Percentiles rank a stretch among this genome's conserved stretches.
Evolutionary conservation across 176 grass and related monocot genomes (phyloP).

Genomic region (Zea mays): DNA sequence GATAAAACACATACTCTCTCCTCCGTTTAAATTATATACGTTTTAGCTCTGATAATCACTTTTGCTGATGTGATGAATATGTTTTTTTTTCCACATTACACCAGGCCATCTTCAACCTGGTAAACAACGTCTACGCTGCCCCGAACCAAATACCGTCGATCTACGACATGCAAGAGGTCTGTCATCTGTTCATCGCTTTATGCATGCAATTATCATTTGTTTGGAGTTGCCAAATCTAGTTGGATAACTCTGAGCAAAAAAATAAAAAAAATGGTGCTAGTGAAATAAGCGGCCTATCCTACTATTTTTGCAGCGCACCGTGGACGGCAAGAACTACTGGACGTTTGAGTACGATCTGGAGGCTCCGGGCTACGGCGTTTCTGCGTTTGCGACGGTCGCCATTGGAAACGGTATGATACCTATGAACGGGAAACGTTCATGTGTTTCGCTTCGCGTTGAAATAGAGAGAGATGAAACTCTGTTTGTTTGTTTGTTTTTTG

Average conservation of each 20-base stretch:
- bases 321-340: constrained; percentile 97
- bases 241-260: neutral
- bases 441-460: too few relatives aligned
- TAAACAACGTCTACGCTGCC: constrained; percentile 81
- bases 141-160: constrained; percentile 70
- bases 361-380: constrained; percentile 60
- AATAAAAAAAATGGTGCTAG: too few relatives aligned
- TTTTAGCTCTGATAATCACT: neutral
- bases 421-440: too few relatives aligned
- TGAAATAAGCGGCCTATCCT: neutral
- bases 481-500: neutral
- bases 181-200: neutral
- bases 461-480: neutral
- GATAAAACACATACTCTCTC: neutral
- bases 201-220: neutral
- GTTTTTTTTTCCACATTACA: neutral
- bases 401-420: constrained; percentile 66
- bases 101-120: constrained; percentile 86
- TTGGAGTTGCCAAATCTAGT: neutral
- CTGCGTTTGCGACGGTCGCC: constrained; percentile 81
- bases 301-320: constrained; percentile 55
- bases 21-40: too few relatives aligned
- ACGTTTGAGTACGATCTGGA: constrained; percentile 93
- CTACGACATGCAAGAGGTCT: constrained; percentile 91
- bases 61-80: neutral